A percentile compares a stretch with the other conserved stretches of the same genome.
Conservation (phyloP, 305 asterid genomes). For the Plantago lanceolata region DNA sequence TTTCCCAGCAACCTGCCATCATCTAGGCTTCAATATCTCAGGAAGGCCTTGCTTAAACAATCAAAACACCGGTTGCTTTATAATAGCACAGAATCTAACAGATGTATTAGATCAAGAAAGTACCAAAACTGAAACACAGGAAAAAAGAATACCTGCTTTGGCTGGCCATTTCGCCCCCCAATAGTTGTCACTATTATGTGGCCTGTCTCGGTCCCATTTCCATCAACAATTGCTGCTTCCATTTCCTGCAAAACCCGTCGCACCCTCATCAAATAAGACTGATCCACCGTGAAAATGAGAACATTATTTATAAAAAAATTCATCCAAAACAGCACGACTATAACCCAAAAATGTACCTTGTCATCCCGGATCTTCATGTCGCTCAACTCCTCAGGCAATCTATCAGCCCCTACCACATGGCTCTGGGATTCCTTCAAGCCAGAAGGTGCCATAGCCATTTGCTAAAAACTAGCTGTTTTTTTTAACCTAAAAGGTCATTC, state of each 20-base stretch:
- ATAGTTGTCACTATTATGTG: constrained; percentile 60
- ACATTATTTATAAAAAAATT: constrained; percentile 15
- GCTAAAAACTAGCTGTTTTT: constrained; percentile 25
- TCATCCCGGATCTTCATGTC: constrained; percentile 71
- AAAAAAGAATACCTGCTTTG: constrained; percentile 51
- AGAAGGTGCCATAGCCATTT: constrained; percentile 51
- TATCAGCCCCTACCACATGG: constrained; percentile 41
- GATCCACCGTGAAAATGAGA: constrained; percentile 22
- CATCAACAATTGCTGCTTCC: constrained; percentile 56
- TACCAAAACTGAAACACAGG: constrained; percentile 13
- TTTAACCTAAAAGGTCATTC: constrained; percentile 41
- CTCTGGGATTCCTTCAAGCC: constrained; percentile 43
- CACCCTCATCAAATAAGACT: constrained; percentile 17
- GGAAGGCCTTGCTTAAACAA: neutral
- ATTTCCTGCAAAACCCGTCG: constrained; percentile 38
- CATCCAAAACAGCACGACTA: neutral
- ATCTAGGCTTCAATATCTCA: neutral
- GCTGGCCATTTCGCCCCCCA: constrained; percentile 62
- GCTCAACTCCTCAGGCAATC: constrained; percentile 60
- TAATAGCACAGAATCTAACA: constrained; percentile 6
- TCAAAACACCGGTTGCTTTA: neutral
- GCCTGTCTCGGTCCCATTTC: constrained; percentile 63
- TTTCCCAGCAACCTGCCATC: neutral
- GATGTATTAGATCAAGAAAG: constrained; percentile 14
- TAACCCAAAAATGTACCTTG: constrained; percentile 32